phyloP scores from a whole-genome alignment of 345 rosid species.

The Dipteronia dyeriana region DNA sequence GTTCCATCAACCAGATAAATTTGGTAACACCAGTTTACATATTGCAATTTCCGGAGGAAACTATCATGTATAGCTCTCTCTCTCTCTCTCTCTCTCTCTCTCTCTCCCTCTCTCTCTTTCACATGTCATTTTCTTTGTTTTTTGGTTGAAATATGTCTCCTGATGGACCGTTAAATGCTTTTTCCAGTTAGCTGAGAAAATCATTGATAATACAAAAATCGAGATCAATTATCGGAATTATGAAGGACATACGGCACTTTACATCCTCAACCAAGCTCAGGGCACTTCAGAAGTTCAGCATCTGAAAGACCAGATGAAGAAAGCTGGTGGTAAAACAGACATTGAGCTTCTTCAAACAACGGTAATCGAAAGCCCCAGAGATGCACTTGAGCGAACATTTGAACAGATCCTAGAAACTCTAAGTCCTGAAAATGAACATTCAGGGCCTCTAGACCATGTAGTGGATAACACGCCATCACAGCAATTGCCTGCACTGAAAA shows the following conservation, averaged over 20 bases:
- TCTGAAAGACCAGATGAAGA: neutral
- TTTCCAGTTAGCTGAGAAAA: conserved; percentile 16
- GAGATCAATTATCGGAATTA: neutral
- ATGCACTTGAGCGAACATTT: neutral
- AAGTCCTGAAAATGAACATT: neutral
- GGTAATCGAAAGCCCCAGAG: neutral
- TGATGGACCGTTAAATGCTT: neutral
- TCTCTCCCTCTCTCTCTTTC: neutral
- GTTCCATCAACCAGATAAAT: neutral
- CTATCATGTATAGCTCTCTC: conserved; percentile 13
- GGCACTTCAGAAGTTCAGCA: neutral
- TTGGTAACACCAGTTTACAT: conserved; percentile 16
- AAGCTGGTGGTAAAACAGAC: neutral
- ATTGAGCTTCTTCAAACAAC: neutral
- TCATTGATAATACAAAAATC: neutral
- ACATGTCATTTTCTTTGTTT: neutral
- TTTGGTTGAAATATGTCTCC: neutral
- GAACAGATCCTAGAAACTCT: too few species aligned
- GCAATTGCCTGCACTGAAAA: neutral
- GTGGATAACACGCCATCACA: neutral
- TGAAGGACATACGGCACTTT: neutral
- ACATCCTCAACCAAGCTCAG: neutral
- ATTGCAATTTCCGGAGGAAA: neutral
- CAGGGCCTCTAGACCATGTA: neutral
- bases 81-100: neutral